Evolutionary conservation across 1,284 basidiomycete species (phyloP).

Genomic region (Macrocystidia cucumis): DNA sequence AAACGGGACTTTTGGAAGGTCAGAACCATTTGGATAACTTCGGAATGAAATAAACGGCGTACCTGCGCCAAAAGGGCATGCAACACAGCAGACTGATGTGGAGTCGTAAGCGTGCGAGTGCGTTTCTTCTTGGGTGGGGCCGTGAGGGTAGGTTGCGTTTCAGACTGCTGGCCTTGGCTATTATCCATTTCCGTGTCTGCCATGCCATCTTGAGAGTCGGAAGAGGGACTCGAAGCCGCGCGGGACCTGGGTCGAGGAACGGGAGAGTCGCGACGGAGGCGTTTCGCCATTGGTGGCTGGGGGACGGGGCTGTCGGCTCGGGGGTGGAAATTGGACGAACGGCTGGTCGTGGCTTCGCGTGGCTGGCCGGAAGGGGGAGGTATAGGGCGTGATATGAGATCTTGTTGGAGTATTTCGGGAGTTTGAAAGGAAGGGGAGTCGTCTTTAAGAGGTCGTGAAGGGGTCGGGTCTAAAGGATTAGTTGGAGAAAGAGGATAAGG

Average conservation of each 20-base stretch:
- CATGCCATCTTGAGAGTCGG: conserved; percentile 46
- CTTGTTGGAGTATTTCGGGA: conserved; percentile 17
- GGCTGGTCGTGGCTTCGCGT: conserved; percentile 9
- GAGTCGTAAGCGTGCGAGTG: conserved; percentile 76
- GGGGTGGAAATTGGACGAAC: conserved; percentile 5
- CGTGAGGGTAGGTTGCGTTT: conserved; percentile 18
- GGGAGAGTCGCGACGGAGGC: conserved; percentile 23
- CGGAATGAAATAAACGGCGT: conserved; percentile 11
- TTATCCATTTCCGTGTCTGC: conserved; percentile 44
- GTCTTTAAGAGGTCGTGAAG: conserved; percentile 32
- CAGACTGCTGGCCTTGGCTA: conserved; percentile 26
- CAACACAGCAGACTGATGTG: conserved; percentile 75
- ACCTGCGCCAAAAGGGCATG: conserved; percentile 78
- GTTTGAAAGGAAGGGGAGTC: conserved; percentile 17
- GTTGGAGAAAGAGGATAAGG: conserved; percentile 28
- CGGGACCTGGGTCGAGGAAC: conserved; percentile 14
- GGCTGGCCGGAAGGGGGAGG: conserved; percentile 18
- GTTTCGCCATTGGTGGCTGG: conserved; percentile 29
- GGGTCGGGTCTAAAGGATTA: conserved; percentile 24
- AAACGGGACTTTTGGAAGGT: conserved; percentile 62
- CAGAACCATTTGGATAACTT: conserved; percentile 6
- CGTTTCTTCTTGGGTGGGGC: conserved; percentile 63
- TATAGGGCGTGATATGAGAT: conserved; percentile 22
- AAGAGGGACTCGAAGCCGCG: conserved; percentile 33
- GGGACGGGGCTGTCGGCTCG: conserved; percentile 5